Base-by-base conservation (phyloP, 768 basidiomycete species). In the Sporobolomyces phaffii region DNA sequence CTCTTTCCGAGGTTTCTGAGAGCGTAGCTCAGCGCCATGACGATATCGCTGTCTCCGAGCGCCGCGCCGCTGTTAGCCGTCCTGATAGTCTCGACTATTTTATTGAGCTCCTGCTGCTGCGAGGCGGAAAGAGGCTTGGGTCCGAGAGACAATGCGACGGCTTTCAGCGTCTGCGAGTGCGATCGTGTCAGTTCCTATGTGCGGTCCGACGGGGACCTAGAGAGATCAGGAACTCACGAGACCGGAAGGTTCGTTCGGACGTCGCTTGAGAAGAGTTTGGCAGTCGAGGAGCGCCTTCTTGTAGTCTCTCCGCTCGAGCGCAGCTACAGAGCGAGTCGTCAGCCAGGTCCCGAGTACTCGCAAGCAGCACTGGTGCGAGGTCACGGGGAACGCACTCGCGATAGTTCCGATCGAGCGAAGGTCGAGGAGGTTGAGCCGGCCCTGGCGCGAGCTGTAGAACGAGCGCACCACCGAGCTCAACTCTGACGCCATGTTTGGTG, bases 201-300 rank as follows among this genome's bases (percentile, higher is more conserved):
- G 11, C 10, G 8, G 5, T 22, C 2, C 6, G 1, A 11, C 20
- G 14, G 24, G 15, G 22, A 43, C 24, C 6, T 26, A 49, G 34
- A 10, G 41, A 38, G 34, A n/a, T 0, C n/a, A n/a, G n/a, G n/a
- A n/a, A 29, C 66, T 33, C 31, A 72, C 70, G 44, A 65, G 60
- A 3, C 44, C 56, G 1, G 63, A 41, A 17, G 60, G 38, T 38
- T 65, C 45, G 5, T 50, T 34, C 8, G 71, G 61, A 1, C 48
- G 20, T 13, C 51, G 24, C 36, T 72, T 72, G 33, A 72, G 52
- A 13, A 62, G 60, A 22, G 68, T 57, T 49, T 62, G 54, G 31
- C 40, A 56, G 24, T 60, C 57, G 13, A 44, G 41, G 11, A 72
- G 28, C 7, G 64, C 71, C 6, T 61, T 53, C 58, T 68, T 72